Percentiles rank a stretch among this genome's conserved stretches.
Conservation (phyloP, 2,329 filamentous ascomycete species). For the Arthrobotrys conoides region DNA sequence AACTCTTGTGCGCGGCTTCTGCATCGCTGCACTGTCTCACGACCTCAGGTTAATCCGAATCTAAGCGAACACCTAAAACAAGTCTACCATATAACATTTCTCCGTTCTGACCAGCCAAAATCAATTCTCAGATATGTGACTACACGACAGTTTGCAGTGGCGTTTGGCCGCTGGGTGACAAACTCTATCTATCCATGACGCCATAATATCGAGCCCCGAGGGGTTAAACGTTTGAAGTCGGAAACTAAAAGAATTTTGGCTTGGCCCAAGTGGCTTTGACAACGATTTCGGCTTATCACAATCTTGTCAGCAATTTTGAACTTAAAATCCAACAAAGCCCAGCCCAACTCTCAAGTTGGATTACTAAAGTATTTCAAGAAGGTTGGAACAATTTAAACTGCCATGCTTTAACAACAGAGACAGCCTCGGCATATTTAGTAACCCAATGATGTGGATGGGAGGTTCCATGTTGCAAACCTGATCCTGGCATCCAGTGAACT, state of each 20-base stretch:
- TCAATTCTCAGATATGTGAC: neutral
- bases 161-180: neutral
- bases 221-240: neutral
- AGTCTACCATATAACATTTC: neutral
- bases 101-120: neutral
- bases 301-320: neutral
- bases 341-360: neutral
- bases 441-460: neutral
- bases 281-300: constrained; percentile 11
- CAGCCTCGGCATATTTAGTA: constrained; percentile 8
- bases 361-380: neutral
- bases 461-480: neutral
- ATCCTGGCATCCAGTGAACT: constrained; percentile 1
- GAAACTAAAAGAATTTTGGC: constrained; percentile 5
- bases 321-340: constrained; percentile 26
- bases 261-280: constrained; percentile 16
- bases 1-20: constrained; percentile 1
- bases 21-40: neutral
- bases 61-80: neutral
- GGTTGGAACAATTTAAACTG: constrained; percentile 15
- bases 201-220: neutral
- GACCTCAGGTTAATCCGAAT: neutral
- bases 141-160: neutral
- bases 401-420: constrained; percentile 10
- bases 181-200: constrained; percentile 13